Evolutionary conservation across 2,329 filamentous ascomycete species (phyloP).

Genomic region (Clonostachys byssicola): DNA sequence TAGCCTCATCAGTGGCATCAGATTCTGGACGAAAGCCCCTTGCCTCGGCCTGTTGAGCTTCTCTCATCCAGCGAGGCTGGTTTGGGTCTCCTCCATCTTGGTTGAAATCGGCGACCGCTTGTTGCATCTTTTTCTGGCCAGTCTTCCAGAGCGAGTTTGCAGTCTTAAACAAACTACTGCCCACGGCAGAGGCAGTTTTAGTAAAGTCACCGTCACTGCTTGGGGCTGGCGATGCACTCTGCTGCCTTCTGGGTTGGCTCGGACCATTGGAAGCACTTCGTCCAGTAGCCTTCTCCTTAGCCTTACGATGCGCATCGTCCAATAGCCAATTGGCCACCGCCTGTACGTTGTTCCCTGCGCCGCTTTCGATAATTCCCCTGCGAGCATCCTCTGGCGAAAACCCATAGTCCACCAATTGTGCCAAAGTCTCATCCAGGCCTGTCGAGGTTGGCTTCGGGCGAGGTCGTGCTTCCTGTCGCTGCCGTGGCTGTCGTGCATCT

Average conservation of each 20-base stretch:
- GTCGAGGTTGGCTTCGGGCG: slow-evolving; percentile 3
- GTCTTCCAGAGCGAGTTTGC: slow-evolving; percentile 95
- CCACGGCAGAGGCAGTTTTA: slow-evolving; percentile 77
- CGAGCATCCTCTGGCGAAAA: slow-evolving; percentile 83
- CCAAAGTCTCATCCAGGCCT: slow-evolving; percentile 55
- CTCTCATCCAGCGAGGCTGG: slow-evolving; percentile 95
- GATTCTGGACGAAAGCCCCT: not conserved
- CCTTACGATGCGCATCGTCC: slow-evolving; percentile 83
- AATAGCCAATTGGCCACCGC: slow-evolving; percentile 85
- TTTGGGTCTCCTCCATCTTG: slow-evolving; percentile 60
- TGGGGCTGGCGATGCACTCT: slow-evolving; percentile 50
- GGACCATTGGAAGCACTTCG: slow-evolving; percentile 38
- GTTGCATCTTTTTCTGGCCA: slow-evolving; percentile 86
- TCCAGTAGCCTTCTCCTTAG: slow-evolving; percentile 66
- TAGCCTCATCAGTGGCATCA: slow-evolving; percentile 63
- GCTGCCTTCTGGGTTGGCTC: slow-evolving; percentile 23
- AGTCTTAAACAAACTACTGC: slow-evolving; percentile 83
- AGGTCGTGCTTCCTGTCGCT: not conserved
- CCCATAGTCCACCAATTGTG: slow-evolving; percentile 91
- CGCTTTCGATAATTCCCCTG: slow-evolving; percentile 74
- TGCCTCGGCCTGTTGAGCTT: slow-evolving; percentile 42
- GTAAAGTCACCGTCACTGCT: slow-evolving; percentile 66
- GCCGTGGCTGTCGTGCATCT: slow-evolving; percentile 10
- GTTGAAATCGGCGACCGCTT: slow-evolving; percentile 84
- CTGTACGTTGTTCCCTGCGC: slow-evolving; percentile 76